Evolutionary conservation across 2,329 filamentous ascomycete species (phyloP).

Genomic region (Fusarium pseudonygamai): DNA sequence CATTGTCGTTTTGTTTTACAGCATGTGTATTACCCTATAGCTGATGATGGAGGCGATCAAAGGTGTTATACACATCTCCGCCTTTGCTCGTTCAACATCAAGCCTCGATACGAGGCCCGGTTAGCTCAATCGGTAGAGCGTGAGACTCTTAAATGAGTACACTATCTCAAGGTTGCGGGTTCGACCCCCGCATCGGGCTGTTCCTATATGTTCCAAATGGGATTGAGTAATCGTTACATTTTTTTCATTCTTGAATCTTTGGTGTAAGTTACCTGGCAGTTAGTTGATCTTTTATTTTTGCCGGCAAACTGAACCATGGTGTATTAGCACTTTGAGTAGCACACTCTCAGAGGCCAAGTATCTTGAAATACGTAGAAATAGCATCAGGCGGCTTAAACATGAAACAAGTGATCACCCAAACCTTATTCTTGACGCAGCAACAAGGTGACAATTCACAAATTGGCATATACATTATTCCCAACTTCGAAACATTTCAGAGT

Average conservation of each 20-base stretch:
- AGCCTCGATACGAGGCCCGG: conserved; percentile 42
- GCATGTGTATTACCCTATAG: too few relatives aligned
- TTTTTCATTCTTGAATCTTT: not conserved
- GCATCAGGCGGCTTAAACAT: not conserved
- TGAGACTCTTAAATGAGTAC: conserved; percentile 68
- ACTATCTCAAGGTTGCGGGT: conserved; percentile 65
- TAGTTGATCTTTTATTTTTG: not conserved
- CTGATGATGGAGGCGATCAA: fast-evolving
- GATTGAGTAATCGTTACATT: conserved; percentile 13
- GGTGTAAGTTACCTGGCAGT: too few relatives aligned
- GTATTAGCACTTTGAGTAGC: not conserved
- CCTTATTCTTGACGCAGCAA: not conserved
- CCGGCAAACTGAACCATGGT: not conserved
- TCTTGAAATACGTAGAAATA: too few relatives aligned
- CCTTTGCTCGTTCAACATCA: fast-evolving
- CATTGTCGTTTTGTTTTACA: too few relatives aligned
- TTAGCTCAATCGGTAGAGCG: conserved; percentile 67
- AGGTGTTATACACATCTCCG: fast-evolving
- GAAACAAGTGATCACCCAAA: not conserved
- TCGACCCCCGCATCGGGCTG: conserved; percentile 58
- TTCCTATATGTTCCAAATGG: conserved; percentile 16
- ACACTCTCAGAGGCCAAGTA: not conserved
- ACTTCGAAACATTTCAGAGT: not conserved
- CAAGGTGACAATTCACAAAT: not conserved
- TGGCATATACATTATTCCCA: not conserved